Evolutionary conservation across 768 basidiomycete genomes (phyloP), one percentile per base, ranked within the genome.

Genomic region (Chlorophyllum brunneum): DNA sequence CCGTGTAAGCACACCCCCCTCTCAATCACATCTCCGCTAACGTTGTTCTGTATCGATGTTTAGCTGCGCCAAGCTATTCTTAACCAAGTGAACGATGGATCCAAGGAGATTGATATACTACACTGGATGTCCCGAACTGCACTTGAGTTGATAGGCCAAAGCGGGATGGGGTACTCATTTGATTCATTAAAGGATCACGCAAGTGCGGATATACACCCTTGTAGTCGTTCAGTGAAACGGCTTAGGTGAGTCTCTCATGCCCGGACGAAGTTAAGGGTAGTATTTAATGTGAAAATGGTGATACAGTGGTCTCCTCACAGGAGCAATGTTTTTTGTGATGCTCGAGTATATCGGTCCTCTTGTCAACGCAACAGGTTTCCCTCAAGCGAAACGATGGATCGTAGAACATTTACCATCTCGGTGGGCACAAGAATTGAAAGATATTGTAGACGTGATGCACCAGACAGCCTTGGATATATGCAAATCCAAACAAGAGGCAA

Each of bases 121-220:
- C 22, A 64, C 62, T 43, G 74, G 73, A 69, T 68, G 62, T 61
- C 74, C 8, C 68, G 78, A 2, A 65, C 70, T 9, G 75, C 78
- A n/a, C 63, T 80, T n/a, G 77, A 81, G 53, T 63, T 79, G 44
- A 71, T 81, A 40, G 76, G 75, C 10, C 75, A 75, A 61, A 72
- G 70, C 20, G 77, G 78, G 2, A 64, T 81, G 16, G 75, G 75
- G 5, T 67, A 66, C 44, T 71, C 69, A 13, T 75, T 77, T 34
- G 74, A 75, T 50, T 57, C 69, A 0, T 65, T 80, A 10, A 66
- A 68, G 27, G 67, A 67, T 6, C 49, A 45, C 8, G 44, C 42
- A 69, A 34, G 18, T 22, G 37, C 10, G 6, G 48, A 39, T 71
- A 30, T 45, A 2, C 64, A 60, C 56, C 67, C 59, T 27, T 71